Percentiles rank a stretch among this genome's conserved stretches.
Evolutionary conservation across 139 green algal genomes (phyloP).

Genomic region (Micractinium conductrix): DNA sequence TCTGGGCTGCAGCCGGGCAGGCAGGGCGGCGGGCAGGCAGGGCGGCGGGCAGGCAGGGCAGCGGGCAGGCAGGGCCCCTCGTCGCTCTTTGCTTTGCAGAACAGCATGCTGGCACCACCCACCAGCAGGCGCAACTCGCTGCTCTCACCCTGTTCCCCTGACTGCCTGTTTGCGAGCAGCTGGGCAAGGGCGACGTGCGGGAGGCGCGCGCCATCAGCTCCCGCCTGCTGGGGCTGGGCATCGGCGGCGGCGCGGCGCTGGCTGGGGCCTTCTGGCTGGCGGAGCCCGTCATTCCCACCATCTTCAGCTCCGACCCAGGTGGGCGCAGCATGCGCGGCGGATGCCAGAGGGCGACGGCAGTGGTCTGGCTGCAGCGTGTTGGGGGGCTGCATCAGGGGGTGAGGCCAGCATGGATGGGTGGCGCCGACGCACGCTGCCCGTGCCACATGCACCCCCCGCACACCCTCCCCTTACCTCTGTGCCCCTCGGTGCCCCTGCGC

Average conservation of each 20-base stretch:
- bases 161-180: not conserved
- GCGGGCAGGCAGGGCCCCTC: no score
- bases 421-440: no score
- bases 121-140: not conserved
- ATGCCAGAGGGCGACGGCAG: no score
- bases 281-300: slow-evolving; percentile 41
- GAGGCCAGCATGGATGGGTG: no score
- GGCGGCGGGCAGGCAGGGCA: no score
- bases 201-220: slow-evolving; percentile 56
- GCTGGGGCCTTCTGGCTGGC: slow-evolving; percentile 15
- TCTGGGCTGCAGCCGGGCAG: not conserved
- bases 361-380: no score
- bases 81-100: no score
- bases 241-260: slow-evolving; percentile 36
- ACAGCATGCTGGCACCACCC: no score
- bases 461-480: no score
- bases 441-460: no score
- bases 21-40: not conserved
- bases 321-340: no score
- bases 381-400: no score
- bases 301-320: slow-evolving; percentile 56
- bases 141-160: not conserved
- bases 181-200: slow-evolving; percentile 12
- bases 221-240: slow-evolving; percentile 68
- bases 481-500: not conserved